Base-by-base conservation (phyloP, 2,329 filamentous ascomycete genomes). In the Torrubiellomyces zombiae region DNA sequence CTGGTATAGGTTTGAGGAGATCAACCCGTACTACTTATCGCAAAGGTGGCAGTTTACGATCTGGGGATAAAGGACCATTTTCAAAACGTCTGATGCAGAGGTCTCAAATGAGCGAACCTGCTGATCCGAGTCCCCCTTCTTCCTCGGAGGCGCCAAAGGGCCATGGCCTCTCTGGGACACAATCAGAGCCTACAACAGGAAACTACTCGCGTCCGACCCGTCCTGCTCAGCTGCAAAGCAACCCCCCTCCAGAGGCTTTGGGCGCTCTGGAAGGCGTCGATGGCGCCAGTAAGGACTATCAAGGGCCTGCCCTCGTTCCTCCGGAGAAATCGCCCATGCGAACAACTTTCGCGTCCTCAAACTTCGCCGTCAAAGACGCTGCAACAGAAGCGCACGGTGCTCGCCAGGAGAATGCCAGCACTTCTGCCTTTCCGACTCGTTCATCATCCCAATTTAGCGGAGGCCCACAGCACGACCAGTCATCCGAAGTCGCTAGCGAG, bases 21-120 rank as follows among this genome's bases (percentile, higher is more conserved):
- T 94, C 89, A 9, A 98, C 83, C 12, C 69, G 81, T 27, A 98
- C 89, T 5, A 86, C 80, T 14, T 95, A 95, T 48, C 64, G 85
- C 39, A 81, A 72, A 39, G 63, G 80, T 29, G 85, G 85, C 17
- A 94, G 85, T 53, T 50, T 93, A 33, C 75, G 78, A 25, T 80
- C 75, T 36, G 77, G 79, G 14, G 78, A 89, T 31, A 67, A 78
- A 27, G 59, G 71, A 4, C 71, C 77, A 1, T 76, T 82, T 36
- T 77, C 80, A 1, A 81, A 80, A 48, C 68, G 86, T 19, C 60
- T 71, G 21, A 60, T 60, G 4, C 64, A 67, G 21, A 68, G 68
- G 29, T 63, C 68, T 14, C 56, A 61, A n/a, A 75, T 77, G 11
- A 60, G 60, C 9, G 70, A 75, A 32, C 33, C 33, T 6, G 21